These are phyloP conservation scores for Stagonosporopsis cucurbitacearum DNA, from an alignment of 2,329 filamentous ascomycete species.

Conservation along the genomic window DNA sequence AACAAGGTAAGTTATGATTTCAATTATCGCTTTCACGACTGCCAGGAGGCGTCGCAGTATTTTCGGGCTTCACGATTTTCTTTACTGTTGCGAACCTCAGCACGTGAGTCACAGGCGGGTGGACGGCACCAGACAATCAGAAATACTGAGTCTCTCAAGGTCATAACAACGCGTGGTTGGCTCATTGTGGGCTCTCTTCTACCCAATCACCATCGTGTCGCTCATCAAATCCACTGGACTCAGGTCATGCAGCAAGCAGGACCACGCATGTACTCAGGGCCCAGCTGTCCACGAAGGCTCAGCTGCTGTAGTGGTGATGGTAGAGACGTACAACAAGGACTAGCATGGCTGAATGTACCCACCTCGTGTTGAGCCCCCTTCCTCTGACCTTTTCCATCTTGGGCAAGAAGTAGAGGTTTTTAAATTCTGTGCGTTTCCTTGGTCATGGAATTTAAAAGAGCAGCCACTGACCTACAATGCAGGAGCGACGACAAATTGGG, in stretches of 20 bases:
- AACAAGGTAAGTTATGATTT: conserved; percentile 34
- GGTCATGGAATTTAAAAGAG: neutral
- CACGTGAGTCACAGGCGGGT: neutral
- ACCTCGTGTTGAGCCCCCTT: conserved; percentile 3
- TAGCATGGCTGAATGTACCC: conserved; percentile 22
- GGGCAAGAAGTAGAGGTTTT: neutral
- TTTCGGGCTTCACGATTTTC: neutral
- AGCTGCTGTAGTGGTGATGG: conserved; percentile 14
- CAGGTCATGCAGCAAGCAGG: conserved; percentile 19
- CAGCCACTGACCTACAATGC: neutral
- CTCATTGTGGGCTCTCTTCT: conserved; percentile 19
- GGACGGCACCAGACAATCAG: neutral
- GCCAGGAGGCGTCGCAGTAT: neutral
- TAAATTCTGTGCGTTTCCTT: neutral
- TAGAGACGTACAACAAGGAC: conserved; percentile 9
- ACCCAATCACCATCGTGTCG: conserved; percentile 19
- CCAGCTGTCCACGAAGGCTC: conserved; percentile 14
- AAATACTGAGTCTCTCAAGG: conserved; percentile 22
- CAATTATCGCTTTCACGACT: neutral
- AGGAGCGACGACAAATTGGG: conserved; percentile 20
- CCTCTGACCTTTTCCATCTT: neutral
- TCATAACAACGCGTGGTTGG: conserved; percentile 25
- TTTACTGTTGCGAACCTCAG: neutral
- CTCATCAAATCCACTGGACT: conserved; percentile 27
- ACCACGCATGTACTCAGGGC: conserved; percentile 26